Base-by-base conservation (phyloP, 192 early-diverging fungal genomes). In the Rhizophagus sp. region DNA sequence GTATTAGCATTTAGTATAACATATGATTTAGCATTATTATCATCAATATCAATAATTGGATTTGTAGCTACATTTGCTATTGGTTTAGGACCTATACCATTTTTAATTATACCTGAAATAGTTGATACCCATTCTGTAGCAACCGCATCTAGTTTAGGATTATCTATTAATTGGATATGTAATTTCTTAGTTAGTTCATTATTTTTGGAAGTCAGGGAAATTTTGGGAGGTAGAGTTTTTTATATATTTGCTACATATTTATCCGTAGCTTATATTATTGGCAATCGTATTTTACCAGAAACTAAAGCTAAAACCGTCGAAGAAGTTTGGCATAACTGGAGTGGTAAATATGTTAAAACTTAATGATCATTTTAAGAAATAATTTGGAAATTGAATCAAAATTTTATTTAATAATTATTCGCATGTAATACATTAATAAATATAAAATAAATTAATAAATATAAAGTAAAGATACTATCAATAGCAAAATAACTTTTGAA, bases 11-110 rank as follows among this genome's bases (percentile, higher is more conserved):
- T 84, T 76, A 87, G 90, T 75, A 83, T 93, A 67, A 88, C 87
- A 12, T 71, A 89, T 24, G 79, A 86, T 34, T 83, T 85, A 11
- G 80, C 89, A 1, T 84, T 90, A n/a, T 88, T 93, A 25, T 86
- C 91, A 0, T 87, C 91, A 4, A 78, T 93, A 73, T 88, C 91
- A 25, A 83, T 93, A 17, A 90, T 96, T 78, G 91, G 86, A 19
- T 92, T 95, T 86, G 94, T 96, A 19, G 94, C 90, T 2, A 81
- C 90, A 12, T 97, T 92, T 88, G 94, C 89, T 12, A 87, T 93
- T 78, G 96, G 89, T 62, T 82, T 91, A 10, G 96, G 96, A 4
- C 93, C 94, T n/a, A 94, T 97, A 72, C 94, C 96, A 3, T 97
- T 93, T 63, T 75, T 95, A 36, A 90, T 92, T 22, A 89, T 90